Evolutionary conservation across 139 green algal species (phyloP), one percentile per base, ranked within the genome.

Genomic region (Chlorokybus atmophyticus): DNA sequence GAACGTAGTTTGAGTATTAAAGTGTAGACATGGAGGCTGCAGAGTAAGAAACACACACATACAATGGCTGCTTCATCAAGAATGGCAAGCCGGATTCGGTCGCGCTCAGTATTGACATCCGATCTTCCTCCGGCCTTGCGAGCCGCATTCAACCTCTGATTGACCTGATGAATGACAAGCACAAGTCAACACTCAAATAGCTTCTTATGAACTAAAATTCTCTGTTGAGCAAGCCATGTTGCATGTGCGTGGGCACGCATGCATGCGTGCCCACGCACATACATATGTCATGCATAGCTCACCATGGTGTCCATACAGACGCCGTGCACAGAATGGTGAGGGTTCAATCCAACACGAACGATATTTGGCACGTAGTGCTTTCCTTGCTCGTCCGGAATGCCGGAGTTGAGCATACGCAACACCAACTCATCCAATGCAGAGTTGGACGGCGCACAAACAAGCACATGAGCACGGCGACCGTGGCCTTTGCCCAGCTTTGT

Each of bases 341-440:
- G 25, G 40, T 66, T 78, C 10, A 74, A 40, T 3, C 70, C 70
- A 24, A 74, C 64, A 5, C 70, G 63, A 48, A 78, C 70, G 10
- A 78, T 31, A 8, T 30, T 66, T 7, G 70, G 70, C 5, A 32
- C 38, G 50, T 78, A 78, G 31, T 38, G 35, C 10, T 44, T 44
- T 10, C 35, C 35, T 14, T 44, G 35, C 35, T 10, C 10, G 35
- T 44, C 10, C 35, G 35, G 35, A 14, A 67, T 24, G 29, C 64
- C 68, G n/a, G 32, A 50, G 32, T 40, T 48, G 38, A 77, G 44
- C 23, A 77, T 50, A 19, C 70, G 59, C 32, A 67, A 30, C 2
- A 77, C 70, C 40, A 77, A 67, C 54, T 79, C 67, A 41, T 80
- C 73, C 42, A 80, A 49, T 10, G 73, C 73, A 19, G 64, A 52